Conservation (phyloP, 805 yeast species). For the Wickerhamomyces bovis region DNA sequence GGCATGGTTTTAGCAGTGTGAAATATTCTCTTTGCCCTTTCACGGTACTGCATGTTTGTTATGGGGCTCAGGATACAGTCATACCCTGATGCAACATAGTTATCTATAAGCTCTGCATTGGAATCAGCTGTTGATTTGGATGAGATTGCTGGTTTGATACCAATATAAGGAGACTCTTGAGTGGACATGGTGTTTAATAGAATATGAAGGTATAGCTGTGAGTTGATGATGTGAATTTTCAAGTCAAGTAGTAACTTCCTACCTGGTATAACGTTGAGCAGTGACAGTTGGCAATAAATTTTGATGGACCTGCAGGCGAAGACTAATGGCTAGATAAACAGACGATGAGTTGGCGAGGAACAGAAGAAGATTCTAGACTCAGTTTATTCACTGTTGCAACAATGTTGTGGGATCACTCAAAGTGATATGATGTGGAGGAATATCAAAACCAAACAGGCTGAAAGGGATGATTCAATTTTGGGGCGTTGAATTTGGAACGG, state of each 20-base stretch:
- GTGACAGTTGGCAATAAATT: not conserved
- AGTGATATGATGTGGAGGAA: not conserved
- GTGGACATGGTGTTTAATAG: not conserved
- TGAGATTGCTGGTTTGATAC: conserved; percentile 39
- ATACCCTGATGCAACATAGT: conserved; percentile 34
- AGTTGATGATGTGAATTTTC: not conserved
- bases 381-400: not conserved
- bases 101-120: conserved; percentile 24
- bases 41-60: conserved; percentile 46
- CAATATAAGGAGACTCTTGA: conserved; percentile 27
- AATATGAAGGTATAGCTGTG: not conserved
- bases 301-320: not conserved
- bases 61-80: conserved; percentile 49
- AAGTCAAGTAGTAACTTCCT: too few species aligned
- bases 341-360: not conserved
- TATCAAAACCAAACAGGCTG: not conserved
- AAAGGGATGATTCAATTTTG: not conserved
- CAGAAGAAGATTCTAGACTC: too few species aligned
- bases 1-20: conserved; percentile 24
- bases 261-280: too few species aligned
- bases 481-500: not conserved
- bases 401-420: not conserved
- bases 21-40: conserved; percentile 34
- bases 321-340: not conserved
- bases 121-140: conserved; percentile 26